These are phyloP conservation scores for Xylariales sp. DNA, from an alignment of 2,329 filamentous ascomycete genomes.

Conservation along the genomic window DNA sequence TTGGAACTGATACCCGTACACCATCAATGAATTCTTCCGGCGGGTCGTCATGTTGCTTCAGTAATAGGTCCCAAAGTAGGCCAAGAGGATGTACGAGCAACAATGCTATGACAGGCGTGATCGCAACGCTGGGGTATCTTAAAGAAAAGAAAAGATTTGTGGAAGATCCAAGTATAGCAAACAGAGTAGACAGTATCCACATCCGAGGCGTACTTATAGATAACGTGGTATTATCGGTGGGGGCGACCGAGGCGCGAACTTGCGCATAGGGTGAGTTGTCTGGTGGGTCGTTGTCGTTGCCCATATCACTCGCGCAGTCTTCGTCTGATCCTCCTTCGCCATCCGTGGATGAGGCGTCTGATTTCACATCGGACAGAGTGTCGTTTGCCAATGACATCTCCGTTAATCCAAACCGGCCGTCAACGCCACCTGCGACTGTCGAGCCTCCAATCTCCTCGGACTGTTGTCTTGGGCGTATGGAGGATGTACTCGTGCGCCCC, in stretches of 20 bases:
- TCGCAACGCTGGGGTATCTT: constrained; percentile 84
- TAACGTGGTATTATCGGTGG: constrained; percentile 69
- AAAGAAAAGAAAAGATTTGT: constrained; percentile 87
- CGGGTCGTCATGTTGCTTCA: constrained; percentile 57
- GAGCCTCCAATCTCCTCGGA: constrained; percentile 49
- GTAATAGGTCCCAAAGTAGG: constrained; percentile 67
- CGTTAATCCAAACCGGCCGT: constrained; percentile 48
- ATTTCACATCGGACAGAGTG: constrained; percentile 38
- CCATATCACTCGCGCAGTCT: constrained; percentile 24
- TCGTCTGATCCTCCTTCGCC: constrained; percentile 31
- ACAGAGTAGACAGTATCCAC: constrained; percentile 77
- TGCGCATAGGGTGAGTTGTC: constrained; percentile 75
- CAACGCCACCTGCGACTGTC: constrained; percentile 47
- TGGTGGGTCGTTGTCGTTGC: constrained; percentile 45
- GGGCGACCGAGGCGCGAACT: constrained; percentile 73
- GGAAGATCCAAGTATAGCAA: constrained; percentile 75
- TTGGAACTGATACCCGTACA: constrained; percentile 19
- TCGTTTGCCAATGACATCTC: constrained; percentile 43
- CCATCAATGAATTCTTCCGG: constrained; percentile 54
- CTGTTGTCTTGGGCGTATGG: constrained; percentile 23
- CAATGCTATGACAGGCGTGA: constrained; percentile 83
- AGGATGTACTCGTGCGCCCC: constrained; percentile 21
- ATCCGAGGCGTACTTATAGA: constrained; percentile 85
- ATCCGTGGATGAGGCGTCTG: constrained; percentile 21
- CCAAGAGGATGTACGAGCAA: constrained; percentile 81